Evolutionary conservation across 352 stramenopile genomes (phyloP), one percentile per base, ranked within the genome.

Genomic region (Nothophytophthora sp.): DNA sequence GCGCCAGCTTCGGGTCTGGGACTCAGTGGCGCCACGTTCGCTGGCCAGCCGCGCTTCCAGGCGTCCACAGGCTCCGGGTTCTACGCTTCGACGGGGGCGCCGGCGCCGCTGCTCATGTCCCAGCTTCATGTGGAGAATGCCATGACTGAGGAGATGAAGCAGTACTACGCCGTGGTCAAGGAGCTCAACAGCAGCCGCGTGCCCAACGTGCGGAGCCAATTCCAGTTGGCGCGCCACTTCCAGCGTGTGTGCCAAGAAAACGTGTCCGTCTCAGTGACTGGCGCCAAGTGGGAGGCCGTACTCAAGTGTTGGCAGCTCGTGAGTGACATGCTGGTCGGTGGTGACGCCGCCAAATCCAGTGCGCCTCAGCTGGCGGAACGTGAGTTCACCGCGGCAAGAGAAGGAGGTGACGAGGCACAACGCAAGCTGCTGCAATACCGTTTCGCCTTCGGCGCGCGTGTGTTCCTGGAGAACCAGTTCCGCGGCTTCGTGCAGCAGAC

Each of bases 301-400:
- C 66, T 88, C 38, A 92, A 91, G 66, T 90, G 80, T 70, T 95
- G 84, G 84, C 76, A 92, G 51, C 60, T 95, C 12, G 60, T 95
- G 18, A 72, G 72, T 28, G 63, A 80, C 33, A 85, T 92, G 55
- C 43, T 92, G 37, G 66, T 50, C 2, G 74, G 77, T 38, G 80
- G 81, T 20, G 73, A 89, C 51, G 44, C 63, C 3, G 39, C 66
- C 12, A 71, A 73, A 27, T 47, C 57, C 27, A 71, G 65, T 23
- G 63, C 63, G n/a, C 54, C 70, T 1, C 69, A 70, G 13, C 44
- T 89, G 10, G 58, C 68, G 9, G 75, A 92, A 47, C 81, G 78
- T 30, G 73, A 90, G 38, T 89, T 88, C 50, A 39, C 67, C 1
- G 50, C 61, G 18, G 44, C 57, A 7, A 56, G 64, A 45, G 45